Percentiles rank a stretch among this genome's conserved stretches.
These are phyloP conservation scores for Jamesozyma hellenica DNA, from an alignment of 805 yeast species.

Conservation along the genomic window DNA sequence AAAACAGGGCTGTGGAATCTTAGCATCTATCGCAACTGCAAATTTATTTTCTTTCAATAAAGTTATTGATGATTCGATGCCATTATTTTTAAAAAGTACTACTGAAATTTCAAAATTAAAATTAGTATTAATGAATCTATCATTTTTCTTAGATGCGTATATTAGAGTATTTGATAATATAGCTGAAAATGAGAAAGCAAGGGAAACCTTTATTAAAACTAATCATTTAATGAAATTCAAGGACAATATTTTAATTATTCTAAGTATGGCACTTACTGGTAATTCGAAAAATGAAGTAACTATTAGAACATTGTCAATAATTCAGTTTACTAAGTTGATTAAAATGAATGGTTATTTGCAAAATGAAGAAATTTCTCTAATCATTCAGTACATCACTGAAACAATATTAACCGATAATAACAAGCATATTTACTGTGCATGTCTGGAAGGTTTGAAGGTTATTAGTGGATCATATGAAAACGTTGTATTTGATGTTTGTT, in stretches of 20 bases:
- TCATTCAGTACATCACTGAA: conserved; percentile 58
- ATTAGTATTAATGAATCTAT: conserved; percentile 47
- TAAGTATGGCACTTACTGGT: conserved; percentile 61
- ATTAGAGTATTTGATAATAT: conserved; percentile 34
- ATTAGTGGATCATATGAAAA: conserved; percentile 23
- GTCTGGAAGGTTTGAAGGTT: conserved; percentile 46
- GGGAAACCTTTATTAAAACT: neutral
- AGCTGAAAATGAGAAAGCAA: neutral
- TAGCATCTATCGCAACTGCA: conserved; percentile 46
- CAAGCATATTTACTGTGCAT: conserved; percentile 42
- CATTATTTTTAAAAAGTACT: conserved; percentile 30
- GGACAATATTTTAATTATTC: conserved; percentile 56
- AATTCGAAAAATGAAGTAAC: conserved; percentile 62
- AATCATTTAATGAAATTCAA: conserved; percentile 31
- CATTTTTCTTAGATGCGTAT: conserved; percentile 46
- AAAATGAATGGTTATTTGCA: conserved; percentile 40
- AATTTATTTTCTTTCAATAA: conserved; percentile 38
- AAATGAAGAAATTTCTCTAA: conserved; percentile 46
- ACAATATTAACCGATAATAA: conserved; percentile 44
- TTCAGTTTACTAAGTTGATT: conserved; percentile 51
- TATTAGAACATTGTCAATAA: conserved; percentile 54
- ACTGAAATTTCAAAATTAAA: conserved; percentile 49
- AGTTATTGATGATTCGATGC: conserved; percentile 40
- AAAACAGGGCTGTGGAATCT: conserved; percentile 52
- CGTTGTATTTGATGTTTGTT: conserved; percentile 40